phyloP scores from a whole-genome alignment of 768 basidiomycete species.

The Trametes meyenii region DNA sequence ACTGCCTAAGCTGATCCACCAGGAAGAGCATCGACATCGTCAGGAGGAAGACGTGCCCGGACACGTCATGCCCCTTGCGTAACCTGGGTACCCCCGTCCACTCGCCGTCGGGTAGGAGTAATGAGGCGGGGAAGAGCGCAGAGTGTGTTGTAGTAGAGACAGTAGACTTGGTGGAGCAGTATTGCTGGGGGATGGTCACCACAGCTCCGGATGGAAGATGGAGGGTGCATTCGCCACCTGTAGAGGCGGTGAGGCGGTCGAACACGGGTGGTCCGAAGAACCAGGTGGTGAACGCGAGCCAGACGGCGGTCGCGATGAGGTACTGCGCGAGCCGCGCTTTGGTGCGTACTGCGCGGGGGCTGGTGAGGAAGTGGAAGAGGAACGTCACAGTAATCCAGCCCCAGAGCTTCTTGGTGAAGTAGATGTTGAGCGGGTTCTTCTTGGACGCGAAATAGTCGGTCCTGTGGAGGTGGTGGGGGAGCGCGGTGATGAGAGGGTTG shows the following conservation, averaged over 20 bases:
- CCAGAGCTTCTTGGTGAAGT: conserved; percentile 92
- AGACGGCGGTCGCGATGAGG: conserved; percentile 60
- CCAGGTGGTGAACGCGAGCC: conserved; percentile 81
- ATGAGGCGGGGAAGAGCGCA: conserved; percentile 52
- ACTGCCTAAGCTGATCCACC: conserved; percentile 68
- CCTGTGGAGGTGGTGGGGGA: conserved; percentile 66
- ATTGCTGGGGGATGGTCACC: conserved; percentile 56
- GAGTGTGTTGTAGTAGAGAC: conserved; percentile 68
- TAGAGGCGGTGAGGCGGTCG: conserved; percentile 61
- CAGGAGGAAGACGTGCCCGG: conserved; percentile 91
- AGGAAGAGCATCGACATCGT: conserved; percentile 80
- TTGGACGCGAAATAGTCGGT: conserved; percentile 81
- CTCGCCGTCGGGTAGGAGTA: conserved; percentile 41
- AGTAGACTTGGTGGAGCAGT: conserved; percentile 53
- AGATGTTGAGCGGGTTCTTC: conserved; percentile 76
- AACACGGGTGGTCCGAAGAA: conserved; percentile 85
- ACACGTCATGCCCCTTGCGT: conserved; percentile 86
- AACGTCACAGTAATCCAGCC: conserved; percentile 83
- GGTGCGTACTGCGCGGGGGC: conserved; percentile 48
- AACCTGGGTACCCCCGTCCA: conserved; percentile 62
- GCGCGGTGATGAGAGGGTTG: conserved; percentile 65
- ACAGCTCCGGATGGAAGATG: conserved; percentile 57
- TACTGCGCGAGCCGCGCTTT: conserved; percentile 53
- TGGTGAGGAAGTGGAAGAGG: conserved; percentile 58
- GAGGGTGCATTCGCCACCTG: conserved; percentile 81